Evolutionary conservation across 2,329 filamentous ascomycete species (phyloP), one percentile per base, ranked within the genome.

Genomic region (Aspergillaceae sp.): DNA sequence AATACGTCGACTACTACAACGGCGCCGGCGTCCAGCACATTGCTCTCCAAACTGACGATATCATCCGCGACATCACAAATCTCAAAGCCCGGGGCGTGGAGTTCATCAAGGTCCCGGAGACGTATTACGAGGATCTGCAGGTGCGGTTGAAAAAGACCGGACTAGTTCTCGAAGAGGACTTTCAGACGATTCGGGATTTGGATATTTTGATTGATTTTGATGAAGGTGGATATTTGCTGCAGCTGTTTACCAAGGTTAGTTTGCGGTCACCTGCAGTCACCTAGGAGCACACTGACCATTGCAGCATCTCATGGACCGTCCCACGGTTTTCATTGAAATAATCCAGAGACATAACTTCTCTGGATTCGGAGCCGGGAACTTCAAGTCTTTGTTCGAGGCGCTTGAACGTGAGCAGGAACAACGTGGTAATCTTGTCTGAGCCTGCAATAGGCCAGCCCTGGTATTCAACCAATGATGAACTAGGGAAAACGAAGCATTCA

Each of bases 151-250:
- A 83, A 72, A 77, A 77, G 46, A 66, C 73, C 2, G 75, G 75
- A 0, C 62, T 80, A 63, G 67, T 69, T 45, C 75, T 96, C 29
- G 74, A 83, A 48, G 88, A 95, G 70, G 84, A 92, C 61, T 84
- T 94, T 55, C 86, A 87, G 45, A 82, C 76, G 11, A 75, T 96
- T 44, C 76, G 86, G 73, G 74, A 74, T 42, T 71, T 96, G 57
- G 87, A 90, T 66, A 94, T 96, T 57, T 70, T 97, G 58, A 92
- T 96, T 60, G 90, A 96, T 70, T 96, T 96, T 60, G 91, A 96
- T 58, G 89, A 95, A 75, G 81, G 80, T 27, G 91, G 91, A 0
- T 96, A 96, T 67, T 68, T 96, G 52, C 53, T 83, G 54, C 80
- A 83, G 63, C 71, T 88, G 32, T 88, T 88, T 67, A 87, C 84